Conservation (phyloP, 441 rosid genomes). For the Omphalea diandra region DNA sequence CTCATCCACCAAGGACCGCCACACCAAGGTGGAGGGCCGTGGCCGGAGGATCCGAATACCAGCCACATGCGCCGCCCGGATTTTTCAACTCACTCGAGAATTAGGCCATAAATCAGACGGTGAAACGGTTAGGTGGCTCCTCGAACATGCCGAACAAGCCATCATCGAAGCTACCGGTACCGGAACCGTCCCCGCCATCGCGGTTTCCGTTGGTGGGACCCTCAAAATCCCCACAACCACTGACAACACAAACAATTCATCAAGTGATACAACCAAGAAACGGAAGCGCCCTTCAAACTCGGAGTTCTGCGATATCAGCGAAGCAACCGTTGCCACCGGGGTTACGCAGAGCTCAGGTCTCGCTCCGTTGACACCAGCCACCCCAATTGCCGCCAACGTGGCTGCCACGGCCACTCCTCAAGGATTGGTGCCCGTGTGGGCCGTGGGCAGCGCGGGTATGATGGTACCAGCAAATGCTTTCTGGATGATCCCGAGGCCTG, state of each 20-base stretch:
- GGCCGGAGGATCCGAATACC: conserved; percentile 69
- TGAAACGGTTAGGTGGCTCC: conserved; percentile 67
- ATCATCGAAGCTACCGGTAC: conserved; percentile 56
- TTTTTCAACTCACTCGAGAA: conserved; percentile 62
- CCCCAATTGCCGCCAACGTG: conserved; percentile 5
- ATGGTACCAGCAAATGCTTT: conserved; percentile 48
- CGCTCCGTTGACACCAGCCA: conserved; percentile 22
- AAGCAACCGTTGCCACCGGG: conserved; percentile 20
- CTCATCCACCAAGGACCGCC: conserved; percentile 59
- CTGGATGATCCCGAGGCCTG: conserved; percentile 44
- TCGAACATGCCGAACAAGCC: conserved; percentile 54
- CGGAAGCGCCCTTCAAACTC: conserved; percentile 20
- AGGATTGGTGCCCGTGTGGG: conserved; percentile 44
- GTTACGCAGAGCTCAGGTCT: conserved; percentile 35
- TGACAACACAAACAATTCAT: conserved; percentile 1
- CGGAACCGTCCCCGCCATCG: conserved; percentile 46
- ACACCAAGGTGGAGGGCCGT: conserved; percentile 66
- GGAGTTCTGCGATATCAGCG: conserved; percentile 23
- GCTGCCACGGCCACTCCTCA: conserved; percentile 26
- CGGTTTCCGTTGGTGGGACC: conserved; percentile 16
- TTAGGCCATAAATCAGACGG: conserved; percentile 73
- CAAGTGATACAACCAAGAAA: conserved; percentile 7
- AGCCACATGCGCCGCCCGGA: conserved; percentile 60
- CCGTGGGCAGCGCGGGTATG: conserved; percentile 39
- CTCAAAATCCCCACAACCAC: conserved; percentile 20